Conservation (phyloP, 345 rosid genomes). For the Erodium maritimum region DNA sequence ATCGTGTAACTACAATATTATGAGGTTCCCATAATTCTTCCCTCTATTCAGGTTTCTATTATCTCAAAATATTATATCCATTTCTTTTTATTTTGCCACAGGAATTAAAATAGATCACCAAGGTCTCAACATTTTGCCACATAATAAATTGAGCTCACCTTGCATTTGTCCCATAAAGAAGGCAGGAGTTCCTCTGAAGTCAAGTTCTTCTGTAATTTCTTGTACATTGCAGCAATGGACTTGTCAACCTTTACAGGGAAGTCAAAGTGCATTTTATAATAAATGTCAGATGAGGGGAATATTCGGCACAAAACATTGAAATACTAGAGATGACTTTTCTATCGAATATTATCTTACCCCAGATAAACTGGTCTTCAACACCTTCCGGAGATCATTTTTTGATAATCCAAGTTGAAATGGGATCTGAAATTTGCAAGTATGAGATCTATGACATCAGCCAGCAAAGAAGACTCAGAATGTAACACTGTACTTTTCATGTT, state of each 20-base stretch:
- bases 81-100: background rate
- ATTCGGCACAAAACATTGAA: background rate
- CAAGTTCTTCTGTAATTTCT: conserved; percentile 90
- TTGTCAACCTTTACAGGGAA: conserved; percentile 54
- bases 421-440: conserved; percentile 38
- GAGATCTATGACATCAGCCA: background rate
- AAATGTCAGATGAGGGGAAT: background rate
- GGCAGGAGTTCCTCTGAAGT: conserved; percentile 88
- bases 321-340: background rate
- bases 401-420: conserved; percentile 90
- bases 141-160: conserved; percentile 34
- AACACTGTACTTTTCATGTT: no score
- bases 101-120: no score
- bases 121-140: no score
- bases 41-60: no score
- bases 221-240: conserved; percentile 79
- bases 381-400: conserved; percentile 79
- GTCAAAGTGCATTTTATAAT: background rate
- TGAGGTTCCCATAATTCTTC: no score
- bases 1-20: no score
- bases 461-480: background rate
- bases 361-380: conserved; percentile 69
- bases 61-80: no score
- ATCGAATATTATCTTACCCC: conserved; percentile 38
- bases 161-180: conserved; percentile 97